phyloP scores from a whole-genome alignment of 2,329 filamentous ascomycete genomes.

The Lasiodiplodia sp. region DNA sequence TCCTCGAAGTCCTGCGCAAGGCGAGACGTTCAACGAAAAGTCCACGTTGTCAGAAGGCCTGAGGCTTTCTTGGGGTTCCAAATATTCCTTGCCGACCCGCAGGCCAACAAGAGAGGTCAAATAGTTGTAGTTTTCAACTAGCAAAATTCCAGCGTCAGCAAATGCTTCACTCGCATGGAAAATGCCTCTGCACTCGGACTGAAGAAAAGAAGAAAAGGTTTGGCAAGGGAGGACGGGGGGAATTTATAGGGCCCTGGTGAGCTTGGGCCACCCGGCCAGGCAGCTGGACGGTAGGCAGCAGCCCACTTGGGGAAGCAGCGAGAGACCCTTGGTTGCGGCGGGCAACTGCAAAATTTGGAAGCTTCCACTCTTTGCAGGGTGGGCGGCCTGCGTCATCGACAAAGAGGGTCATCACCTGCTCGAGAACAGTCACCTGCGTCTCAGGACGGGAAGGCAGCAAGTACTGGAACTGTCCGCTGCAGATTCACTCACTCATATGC shows the following conservation, averaged over 20 bases:
- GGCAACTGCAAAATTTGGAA: background rate
- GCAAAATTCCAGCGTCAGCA: slow-evolving; percentile 89
- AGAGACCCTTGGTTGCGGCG: background rate
- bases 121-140: slow-evolving; percentile 84
- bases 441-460: background rate
- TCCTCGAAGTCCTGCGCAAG: slow-evolving; percentile 58
- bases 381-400: background rate
- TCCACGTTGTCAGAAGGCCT: slow-evolving; percentile 25
- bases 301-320: background rate
- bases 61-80: slow-evolving; percentile 58
- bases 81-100: slow-evolving; percentile 81
- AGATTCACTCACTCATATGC: too few relatives aligned
- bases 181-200: slow-evolving; percentile 77
- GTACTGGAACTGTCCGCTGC: too few relatives aligned
- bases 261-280: background rate
- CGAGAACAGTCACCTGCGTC: background rate
- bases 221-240: slow-evolving; percentile 3
- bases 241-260: background rate
- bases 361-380: background rate
- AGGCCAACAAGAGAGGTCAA: slow-evolving; percentile 78
- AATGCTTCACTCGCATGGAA: slow-evolving; percentile 86
- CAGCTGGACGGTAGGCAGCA: background rate
- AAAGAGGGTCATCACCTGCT: background rate
- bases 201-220: slow-evolving; percentile 41
- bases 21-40: slow-evolving; percentile 62